Evolutionary conservation across 768 basidiomycete genomes (phyloP), one percentile per base, ranked within the genome.

Genomic region (Kwoniella newhampshirensis): DNA sequence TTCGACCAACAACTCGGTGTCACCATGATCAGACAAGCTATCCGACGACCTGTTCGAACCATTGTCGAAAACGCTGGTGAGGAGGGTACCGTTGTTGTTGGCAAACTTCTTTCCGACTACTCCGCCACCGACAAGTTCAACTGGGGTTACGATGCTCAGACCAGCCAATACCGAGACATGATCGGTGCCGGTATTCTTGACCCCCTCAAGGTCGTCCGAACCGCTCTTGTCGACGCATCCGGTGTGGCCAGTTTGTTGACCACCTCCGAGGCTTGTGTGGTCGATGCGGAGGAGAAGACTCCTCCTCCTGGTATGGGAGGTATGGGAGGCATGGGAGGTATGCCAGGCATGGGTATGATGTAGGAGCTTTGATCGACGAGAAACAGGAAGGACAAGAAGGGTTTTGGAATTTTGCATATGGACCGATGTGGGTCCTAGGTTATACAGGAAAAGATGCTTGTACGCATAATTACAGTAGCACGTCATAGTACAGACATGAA

Each of bases 1-100:
- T 98, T 98, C 71, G 94, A 98, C 80, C 93, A 97, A 73, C 86
- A 91, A 68, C 89, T 99, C 54, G 94, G 94, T 67, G 89, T 97
- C 21, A 83, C 85, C 59, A 97, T 96, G 78, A 89, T 96, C 77
- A 85, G 87, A 28, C 85, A 88, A 26, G 92, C 93, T 18, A 79
- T 98, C 63, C 83, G 85, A 18, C 81, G 85, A 51, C 94, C 94
- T 5, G 82, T 87, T 12, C 87, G 91, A 42, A 88, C 88, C 1
- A 98, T 98, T 76, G 84, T 92, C 55, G 82, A 82, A 75, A 98
- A 98, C 75, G 93, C 94, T 1, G 94, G 93, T 35, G 91, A 96
- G 78, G 93, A 97, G 77, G 83, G 89, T 1, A 84, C 85, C 57
- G 93, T 99, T 54, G 90, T 98, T 58, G 89, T 96, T 39, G 94